Conservation (phyloP, 148 eudicot genomes). For the Linanthus parryae region DNA sequence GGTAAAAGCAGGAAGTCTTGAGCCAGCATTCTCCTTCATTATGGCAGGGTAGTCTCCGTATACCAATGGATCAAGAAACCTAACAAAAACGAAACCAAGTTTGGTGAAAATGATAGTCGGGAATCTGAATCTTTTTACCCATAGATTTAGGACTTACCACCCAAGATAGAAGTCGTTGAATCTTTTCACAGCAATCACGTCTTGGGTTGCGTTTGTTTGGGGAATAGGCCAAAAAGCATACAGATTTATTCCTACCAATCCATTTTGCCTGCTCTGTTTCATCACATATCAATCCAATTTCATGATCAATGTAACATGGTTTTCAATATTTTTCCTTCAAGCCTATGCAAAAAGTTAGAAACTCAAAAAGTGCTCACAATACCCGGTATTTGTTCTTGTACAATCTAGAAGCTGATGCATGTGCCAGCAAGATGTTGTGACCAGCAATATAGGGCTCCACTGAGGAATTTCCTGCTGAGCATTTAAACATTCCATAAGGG, state of each 20-base stretch:
- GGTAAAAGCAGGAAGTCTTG: not conserved
- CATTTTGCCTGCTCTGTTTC: conserved; percentile 16
- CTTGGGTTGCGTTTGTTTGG: conserved; percentile 7
- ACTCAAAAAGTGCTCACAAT: no score
- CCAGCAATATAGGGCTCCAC: not conserved
- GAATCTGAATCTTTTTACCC: no score
- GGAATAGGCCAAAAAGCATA: conserved; percentile 14
- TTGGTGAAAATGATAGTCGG: not conserved
- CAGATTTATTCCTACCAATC: conserved; percentile 15
- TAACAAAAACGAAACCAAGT: not conserved
- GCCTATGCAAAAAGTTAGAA: no score
- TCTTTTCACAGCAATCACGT: conserved; percentile 13
- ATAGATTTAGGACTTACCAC: no score
- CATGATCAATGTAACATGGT: no score
- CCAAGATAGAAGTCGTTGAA: conserved; percentile 18
- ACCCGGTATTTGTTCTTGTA: conserved; percentile 1
- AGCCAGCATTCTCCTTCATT: conserved; percentile 2
- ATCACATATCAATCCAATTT: not conserved
- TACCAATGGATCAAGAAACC: conserved; percentile 3
- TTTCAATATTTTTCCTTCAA: no score
- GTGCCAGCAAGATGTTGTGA: conserved; percentile 4
- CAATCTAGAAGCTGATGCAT: not conserved
- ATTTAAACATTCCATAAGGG: conserved; percentile 21
- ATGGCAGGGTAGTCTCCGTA: conserved; percentile 1
- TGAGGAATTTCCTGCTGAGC: conserved; percentile 23